Evolutionary conservation across 2,329 filamentous ascomycete species (phyloP), one percentile per base, ranked within the genome.

Genomic region (Lachnellula occidentalis): DNA sequence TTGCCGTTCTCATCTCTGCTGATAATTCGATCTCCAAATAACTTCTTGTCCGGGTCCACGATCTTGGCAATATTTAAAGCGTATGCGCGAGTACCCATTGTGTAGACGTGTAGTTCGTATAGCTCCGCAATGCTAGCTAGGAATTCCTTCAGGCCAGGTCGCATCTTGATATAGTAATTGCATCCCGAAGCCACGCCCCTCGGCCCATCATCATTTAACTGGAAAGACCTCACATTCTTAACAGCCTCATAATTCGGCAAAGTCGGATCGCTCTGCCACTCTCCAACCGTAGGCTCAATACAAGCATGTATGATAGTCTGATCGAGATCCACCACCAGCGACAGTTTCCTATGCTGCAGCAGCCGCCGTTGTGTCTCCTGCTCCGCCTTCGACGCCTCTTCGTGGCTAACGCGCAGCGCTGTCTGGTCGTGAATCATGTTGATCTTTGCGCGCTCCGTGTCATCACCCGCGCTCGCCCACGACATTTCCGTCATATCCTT

Each of bases 291-390:
- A 6, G 92, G 92, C 64, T 99, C 94, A 66, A 97, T 95, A 58
- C 91, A 96, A 24, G 94, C 94, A 71, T 99, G 94, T 62, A 99
- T 99, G 66, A 99, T 94, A 54, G 94, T 99, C 75, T 97, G 92
- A 70, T 99, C 94, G 52, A 99, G 78, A 77, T 99, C 94, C 64
- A 99, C 94, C 24, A 99, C 94, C 45, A 99, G 79, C 45, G 89
- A 95, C 45, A 99, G 80, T 74, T 95, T 96, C 63, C 87, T 83
- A 58, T 87, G 82, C 56, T 85, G 79, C 43, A 99, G 76, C 42
- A 99, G 77, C 19, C 92, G 85, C 57, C 85, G 82, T 74, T 96
- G 95, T 14, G 90, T 81, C 64, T 95, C 88, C 68, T 92, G 85
- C 72, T 97, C 92, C 54, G 89, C 86, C 61, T 83, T 85, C 48